These are phyloP conservation scores for Penicillium frequentans DNA, from an alignment of 2,329 filamentous ascomycete genomes.

Conservation along the genomic window DNA sequence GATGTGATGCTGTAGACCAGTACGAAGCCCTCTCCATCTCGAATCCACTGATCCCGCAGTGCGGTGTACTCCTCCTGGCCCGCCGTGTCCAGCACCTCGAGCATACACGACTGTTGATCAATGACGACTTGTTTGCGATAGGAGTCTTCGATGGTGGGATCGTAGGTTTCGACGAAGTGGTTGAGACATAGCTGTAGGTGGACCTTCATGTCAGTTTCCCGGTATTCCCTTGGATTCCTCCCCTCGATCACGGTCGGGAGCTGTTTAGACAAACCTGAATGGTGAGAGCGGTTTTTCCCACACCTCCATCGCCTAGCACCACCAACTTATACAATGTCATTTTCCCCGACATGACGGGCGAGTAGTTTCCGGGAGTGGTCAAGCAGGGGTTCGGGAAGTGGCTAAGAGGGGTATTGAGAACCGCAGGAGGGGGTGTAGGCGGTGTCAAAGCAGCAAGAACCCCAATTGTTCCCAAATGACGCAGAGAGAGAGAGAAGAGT, in stretches of 20 bases:
- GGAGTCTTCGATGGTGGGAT: constrained; percentile 68
- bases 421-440: neutral
- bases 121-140: constrained; percentile 76
- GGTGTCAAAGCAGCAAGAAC: neutral
- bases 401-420: neutral
- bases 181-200: constrained; percentile 77
- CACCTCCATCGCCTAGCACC: constrained; percentile 90
- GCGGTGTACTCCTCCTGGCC: constrained; percentile 99
- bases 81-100: constrained; percentile 94
- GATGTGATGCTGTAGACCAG: constrained; percentile 98
- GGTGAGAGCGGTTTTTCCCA: constrained; percentile 90
- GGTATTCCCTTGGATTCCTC: neutral
- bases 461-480: constrained; percentile 5
- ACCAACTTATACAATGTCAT: constrained; percentile 97
- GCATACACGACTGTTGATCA: constrained; percentile 92
- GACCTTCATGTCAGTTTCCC: neutral
- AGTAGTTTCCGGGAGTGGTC: neutral
- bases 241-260: constrained; percentile 7
- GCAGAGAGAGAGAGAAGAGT: constrained; percentile 1
- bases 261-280: constrained; percentile 62
- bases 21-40: constrained; percentile 95
- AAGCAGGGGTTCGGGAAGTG: constrained; percentile 1
- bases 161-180: constrained; percentile 93
- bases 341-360: constrained; percentile 73
- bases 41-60: constrained; percentile 95